Evolutionary conservation across 2,329 filamentous ascomycete genomes (phyloP).

Genomic region (Dothidotthia symphoricarpi): DNA sequence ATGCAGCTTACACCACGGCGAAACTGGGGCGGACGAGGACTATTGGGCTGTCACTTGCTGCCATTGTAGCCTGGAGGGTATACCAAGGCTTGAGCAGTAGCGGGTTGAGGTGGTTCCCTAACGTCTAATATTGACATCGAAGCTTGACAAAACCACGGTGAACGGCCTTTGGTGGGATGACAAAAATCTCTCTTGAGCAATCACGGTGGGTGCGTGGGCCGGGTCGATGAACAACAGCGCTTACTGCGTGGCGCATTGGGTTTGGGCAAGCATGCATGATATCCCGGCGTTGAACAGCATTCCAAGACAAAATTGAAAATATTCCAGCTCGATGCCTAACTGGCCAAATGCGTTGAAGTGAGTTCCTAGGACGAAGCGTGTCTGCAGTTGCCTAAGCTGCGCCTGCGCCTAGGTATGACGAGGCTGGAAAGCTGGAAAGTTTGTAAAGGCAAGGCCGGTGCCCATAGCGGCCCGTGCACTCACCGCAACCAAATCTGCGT

Average conservation of each 20-base stretch:
- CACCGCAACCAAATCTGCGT: no score
- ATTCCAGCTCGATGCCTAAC: not conserved
- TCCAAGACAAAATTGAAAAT: conserved; percentile 1
- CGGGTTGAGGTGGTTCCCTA: not conserved
- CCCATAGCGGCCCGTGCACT: conserved; percentile 9
- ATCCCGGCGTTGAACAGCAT: conserved; percentile 31
- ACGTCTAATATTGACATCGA: not conserved
- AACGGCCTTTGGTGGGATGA: no score
- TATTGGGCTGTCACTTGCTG: conserved; percentile 87
- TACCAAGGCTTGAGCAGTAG: not conserved
- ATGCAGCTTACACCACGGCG: conserved; percentile 72
- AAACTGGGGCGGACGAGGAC: conserved; percentile 86
- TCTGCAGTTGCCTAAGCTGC: conserved; percentile 23
- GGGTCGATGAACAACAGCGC: conserved; percentile 17
- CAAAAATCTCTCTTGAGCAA: no score
- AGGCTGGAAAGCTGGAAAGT: conserved; percentile 10
- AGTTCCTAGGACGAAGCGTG: conserved; percentile 17
- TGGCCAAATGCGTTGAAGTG: conserved; percentile 3
- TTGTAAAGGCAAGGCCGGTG: conserved; percentile 12
- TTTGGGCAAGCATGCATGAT: conserved; percentile 36
- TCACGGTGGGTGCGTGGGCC: not conserved
- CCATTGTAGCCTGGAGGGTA: conserved; percentile 58
- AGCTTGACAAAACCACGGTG: no score
- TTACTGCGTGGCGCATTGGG: conserved; percentile 39
- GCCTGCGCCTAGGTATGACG: conserved; percentile 15